phyloP scores from a whole-genome alignment of 2,329 filamentous ascomycete genomes.

The Aschersonia sp. region DNA sequence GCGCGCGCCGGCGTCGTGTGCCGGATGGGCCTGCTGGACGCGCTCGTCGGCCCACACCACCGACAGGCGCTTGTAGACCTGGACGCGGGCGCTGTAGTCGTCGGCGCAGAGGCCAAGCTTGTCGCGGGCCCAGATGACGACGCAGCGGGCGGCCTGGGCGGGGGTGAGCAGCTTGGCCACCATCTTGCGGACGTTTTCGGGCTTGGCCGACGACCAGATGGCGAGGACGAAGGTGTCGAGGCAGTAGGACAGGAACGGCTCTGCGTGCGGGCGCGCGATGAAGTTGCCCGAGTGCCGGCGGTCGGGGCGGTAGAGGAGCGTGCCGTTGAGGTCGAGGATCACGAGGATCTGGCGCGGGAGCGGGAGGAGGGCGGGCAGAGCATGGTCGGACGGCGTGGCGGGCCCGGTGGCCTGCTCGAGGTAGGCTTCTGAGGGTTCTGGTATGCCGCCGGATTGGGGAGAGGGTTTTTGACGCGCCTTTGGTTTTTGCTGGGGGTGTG shows the following conservation, averaged over 20 bases:
- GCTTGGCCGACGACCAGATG: slow-evolving; percentile 80
- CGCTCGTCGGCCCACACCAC: slow-evolving; percentile 48
- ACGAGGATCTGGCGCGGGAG: slow-evolving; percentile 53
- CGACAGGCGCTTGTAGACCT: slow-evolving; percentile 79
- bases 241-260: slow-evolving; percentile 57
- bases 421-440: slow-evolving; percentile 46
- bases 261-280: slow-evolving; percentile 51
- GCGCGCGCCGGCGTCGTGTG: slow-evolving; percentile 14
- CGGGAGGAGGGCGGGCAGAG: slow-evolving; percentile 26
- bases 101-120: slow-evolving; percentile 47
- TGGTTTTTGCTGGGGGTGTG: neutral
- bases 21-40: slow-evolving; percentile 29
- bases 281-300: slow-evolving; percentile 34
- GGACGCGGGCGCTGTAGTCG: slow-evolving; percentile 58
- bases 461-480: slow-evolving; percentile 12
- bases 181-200: slow-evolving; percentile 56
- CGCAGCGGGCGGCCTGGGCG: slow-evolving; percentile 36
- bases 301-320: slow-evolving; percentile 59
- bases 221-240: slow-evolving; percentile 64
- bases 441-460: slow-evolving; percentile 38
- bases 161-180: slow-evolving; percentile 47
- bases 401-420: slow-evolving; percentile 15
- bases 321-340: slow-evolving; percentile 87
- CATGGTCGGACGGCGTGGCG: slow-evolving; percentile 15
- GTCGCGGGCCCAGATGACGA: slow-evolving; percentile 67